Evolutionary conservation across 176 grass and related monocot species (phyloP).

Genomic region (Cocos nucifera): DNA sequence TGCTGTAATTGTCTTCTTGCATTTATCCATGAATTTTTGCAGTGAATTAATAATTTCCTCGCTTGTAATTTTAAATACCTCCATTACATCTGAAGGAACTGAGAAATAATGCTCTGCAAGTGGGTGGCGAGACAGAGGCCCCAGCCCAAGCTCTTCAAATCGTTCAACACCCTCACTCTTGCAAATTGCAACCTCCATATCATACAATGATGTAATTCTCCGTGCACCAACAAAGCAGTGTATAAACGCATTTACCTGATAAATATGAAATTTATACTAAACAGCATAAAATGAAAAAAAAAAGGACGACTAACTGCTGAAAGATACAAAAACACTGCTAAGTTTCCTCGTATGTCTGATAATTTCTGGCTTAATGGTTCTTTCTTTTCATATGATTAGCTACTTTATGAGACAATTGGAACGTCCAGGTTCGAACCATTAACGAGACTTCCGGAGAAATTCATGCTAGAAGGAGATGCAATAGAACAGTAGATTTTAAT

Average conservation of each 20-base stretch:
- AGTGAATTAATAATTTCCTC: conserved; percentile 50
- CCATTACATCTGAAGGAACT: conserved; percentile 35
- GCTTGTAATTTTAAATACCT: conserved; percentile 51
- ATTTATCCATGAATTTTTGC: conserved; percentile 39
- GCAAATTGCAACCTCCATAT: conserved; percentile 78
- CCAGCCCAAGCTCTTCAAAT: conserved; percentile 80
- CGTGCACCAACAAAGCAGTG: conserved; percentile 77
- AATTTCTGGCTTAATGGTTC: too few relatives aligned
- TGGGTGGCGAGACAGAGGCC: conserved; percentile 58
- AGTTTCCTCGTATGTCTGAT: too few relatives aligned
- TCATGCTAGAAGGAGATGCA: too few relatives aligned
- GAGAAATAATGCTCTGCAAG: conserved; percentile 68
- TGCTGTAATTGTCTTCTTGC: conserved; percentile 38
- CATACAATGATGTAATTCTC: conserved; percentile 60
- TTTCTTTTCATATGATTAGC: too few relatives aligned
- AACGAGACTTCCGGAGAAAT: too few relatives aligned
- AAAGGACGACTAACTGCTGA: too few relatives aligned
- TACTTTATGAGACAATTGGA: too few relatives aligned
- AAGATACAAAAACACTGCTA: too few relatives aligned
- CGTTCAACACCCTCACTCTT: conserved; percentile 62
- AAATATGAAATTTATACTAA: conserved; percentile 14
- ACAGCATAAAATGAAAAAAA: conserved; percentile 11
- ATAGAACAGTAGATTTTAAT: too few relatives aligned
- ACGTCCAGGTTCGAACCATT: too few relatives aligned
- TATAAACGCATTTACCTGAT: conserved; percentile 79